phyloP scores from a whole-genome alignment of 345 rosid species.

The Bretschneidera sinensis region DNA sequence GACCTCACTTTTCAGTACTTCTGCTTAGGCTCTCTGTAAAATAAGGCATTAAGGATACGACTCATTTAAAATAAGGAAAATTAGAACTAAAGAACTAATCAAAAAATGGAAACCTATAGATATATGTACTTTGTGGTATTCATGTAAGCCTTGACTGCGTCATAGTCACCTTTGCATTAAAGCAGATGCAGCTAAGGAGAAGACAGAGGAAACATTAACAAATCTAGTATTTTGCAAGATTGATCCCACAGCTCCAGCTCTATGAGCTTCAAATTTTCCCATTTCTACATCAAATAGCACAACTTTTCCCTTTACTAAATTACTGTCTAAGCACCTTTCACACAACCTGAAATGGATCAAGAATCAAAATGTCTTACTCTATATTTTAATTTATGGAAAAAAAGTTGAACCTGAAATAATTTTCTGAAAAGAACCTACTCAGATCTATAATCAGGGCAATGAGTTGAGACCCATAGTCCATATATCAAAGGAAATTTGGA shows the following conservation, averaged over 20 bases:
- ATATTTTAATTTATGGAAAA: not conserved
- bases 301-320: slow-evolving; percentile 34
- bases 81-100: not conserved
- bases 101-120: not conserved
- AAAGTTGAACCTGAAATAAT: not conserved
- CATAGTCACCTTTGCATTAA: slow-evolving; percentile 1
- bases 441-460: not conserved
- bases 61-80: not conserved
- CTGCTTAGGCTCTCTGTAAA: slow-evolving; percentile 25
- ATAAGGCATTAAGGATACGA: not conserved
- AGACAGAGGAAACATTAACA: slow-evolving; percentile 13
- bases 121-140: slow-evolving; percentile 21
- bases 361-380: not conserved
- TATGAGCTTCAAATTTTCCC: slow-evolving; percentile 6
- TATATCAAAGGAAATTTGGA: slow-evolving; percentile 23
- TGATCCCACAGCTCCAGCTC: slow-evolving; percentile 38
- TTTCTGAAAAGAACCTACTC: slow-evolving; percentile 15
- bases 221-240: slow-evolving; percentile 4
- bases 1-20: slow-evolving; percentile 28
- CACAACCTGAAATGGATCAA: slow-evolving; percentile 28
- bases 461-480: slow-evolving; percentile 8
- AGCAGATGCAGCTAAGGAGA: slow-evolving; percentile 24
- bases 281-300: slow-evolving; percentile 12
- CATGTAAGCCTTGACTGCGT: slow-evolving; percentile 25
- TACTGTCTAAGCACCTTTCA: slow-evolving; percentile 16